phyloP scores from a whole-genome alignment of 1,284 basidiomycete species.

The Sanghuangporus sanghuang region DNA sequence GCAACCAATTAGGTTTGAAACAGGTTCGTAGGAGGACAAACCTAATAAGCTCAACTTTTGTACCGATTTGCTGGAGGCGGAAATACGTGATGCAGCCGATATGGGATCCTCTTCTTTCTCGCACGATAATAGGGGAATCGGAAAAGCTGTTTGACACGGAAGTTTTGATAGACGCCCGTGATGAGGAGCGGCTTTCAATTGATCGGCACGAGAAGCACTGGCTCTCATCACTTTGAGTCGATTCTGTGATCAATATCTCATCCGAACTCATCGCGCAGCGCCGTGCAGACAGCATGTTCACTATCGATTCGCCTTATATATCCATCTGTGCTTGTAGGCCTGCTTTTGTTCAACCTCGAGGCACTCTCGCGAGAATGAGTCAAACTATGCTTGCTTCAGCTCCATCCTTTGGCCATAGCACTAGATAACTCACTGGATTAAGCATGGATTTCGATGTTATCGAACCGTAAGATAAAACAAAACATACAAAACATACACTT shows the following conservation, averaged over 20 bases:
- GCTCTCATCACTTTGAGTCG: neutral
- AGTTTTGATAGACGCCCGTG: slow-evolving; percentile 2
- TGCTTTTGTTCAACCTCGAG: slow-evolving; percentile 3
- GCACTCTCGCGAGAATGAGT: neutral
- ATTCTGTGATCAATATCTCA: neutral
- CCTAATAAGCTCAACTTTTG: neutral
- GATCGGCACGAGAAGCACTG: neutral
- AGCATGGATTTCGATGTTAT: too few relatives aligned
- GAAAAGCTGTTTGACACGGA: neutral
- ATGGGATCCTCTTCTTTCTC: neutral
- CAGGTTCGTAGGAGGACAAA: too few relatives aligned
- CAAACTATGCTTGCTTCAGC: neutral
- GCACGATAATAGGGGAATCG: neutral
- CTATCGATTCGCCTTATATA: slow-evolving; percentile 16
- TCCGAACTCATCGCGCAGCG: neutral
- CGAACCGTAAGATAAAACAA: too few relatives aligned
- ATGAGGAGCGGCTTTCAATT: neutral
- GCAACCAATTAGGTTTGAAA: too few relatives aligned
- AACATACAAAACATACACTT: too few relatives aligned
- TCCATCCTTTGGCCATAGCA: neutral
- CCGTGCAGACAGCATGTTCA: slow-evolving; percentile 1
- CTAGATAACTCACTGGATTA: neutral
- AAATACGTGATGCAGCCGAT: neutral
- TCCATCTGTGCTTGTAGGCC: neutral
- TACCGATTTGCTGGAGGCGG: neutral